A percentile compares a stretch with the other conserved stretches of the same genome.
phyloP scores from a whole-genome alignment of 208 protist species.

The Phytomonas sp. region DNA sequence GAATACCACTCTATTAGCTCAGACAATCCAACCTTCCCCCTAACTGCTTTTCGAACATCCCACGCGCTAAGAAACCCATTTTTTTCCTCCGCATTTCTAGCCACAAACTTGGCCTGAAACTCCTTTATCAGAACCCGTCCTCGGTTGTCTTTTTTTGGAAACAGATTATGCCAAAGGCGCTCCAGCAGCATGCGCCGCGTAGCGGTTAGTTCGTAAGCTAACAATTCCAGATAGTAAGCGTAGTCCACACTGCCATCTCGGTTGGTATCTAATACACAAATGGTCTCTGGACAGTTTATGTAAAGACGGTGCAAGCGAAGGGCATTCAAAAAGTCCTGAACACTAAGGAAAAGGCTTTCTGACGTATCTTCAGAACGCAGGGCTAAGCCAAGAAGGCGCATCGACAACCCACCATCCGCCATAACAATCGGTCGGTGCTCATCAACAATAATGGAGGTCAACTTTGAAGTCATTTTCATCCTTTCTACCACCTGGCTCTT shows the following conservation, averaged over 20 bases:
- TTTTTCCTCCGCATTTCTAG: conserved; percentile 54
- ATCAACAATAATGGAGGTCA: conserved; percentile 27
- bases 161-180: conserved; percentile 57
- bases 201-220: conserved; percentile 40
- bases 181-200: conserved; percentile 64
- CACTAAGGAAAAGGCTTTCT: conserved; percentile 34
- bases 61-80: conserved; percentile 68
- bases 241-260: conserved; percentile 67
- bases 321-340: conserved; percentile 32
- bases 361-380: conserved; percentile 27
- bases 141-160: conserved; percentile 35
- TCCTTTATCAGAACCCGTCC: conserved; percentile 46
- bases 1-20: conserved; percentile 75
- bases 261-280: conserved; percentile 58
- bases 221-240: conserved; percentile 49
- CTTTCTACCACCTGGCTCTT: conserved; percentile 33
- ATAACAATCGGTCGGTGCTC: conserved; percentile 40
- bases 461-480: conserved; percentile 25
- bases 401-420: conserved; percentile 15
- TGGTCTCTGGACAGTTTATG: conserved; percentile 28
- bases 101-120: conserved; percentile 44
- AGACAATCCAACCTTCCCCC: conserved; percentile 31
- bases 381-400: conserved; percentile 29
- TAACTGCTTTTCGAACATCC: conserved; percentile 55
- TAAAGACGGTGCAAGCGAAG: conserved; percentile 62